Evolutionary conservation across 306 rosid species (phyloP).

Genomic region (Urtica urens): DNA sequence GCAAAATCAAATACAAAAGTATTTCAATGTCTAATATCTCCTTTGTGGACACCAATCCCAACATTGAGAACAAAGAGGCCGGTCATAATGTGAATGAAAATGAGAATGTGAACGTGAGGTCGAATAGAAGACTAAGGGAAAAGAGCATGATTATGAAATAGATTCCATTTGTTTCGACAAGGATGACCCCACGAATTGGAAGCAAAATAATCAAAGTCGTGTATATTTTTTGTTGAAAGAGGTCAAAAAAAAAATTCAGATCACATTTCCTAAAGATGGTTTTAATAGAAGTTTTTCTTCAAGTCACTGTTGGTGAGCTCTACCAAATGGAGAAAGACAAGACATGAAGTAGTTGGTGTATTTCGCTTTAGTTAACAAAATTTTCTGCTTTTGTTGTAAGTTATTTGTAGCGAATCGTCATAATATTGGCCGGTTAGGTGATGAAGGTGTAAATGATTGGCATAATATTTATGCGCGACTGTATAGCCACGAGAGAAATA

Average conservation of each 20-base stretch:
- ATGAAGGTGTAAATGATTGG: constrained; percentile 1
- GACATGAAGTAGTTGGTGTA: not conserved
- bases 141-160: not conserved
- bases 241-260: not conserved
- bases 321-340: constrained; percentile 1
- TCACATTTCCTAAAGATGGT: not conserved
- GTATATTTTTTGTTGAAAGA: not conserved
- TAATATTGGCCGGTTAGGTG: not conserved
- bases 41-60: too few relatives aligned
- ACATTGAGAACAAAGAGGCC: not conserved
- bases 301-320: not conserved
- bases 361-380: not conserved
- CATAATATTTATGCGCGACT: not conserved
- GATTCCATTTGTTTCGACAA: not conserved
- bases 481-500: not conserved
- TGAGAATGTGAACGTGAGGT: not conserved
- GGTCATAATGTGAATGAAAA: not conserved
- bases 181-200: not conserved
- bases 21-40: too few relatives aligned
- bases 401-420: not conserved
- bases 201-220: not conserved
- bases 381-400: constrained; percentile 5
- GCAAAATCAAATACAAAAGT: too few relatives aligned
- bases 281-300: not conserved
- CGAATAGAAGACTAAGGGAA: not conserved